Evolutionary conservation across 805 yeast genomes (phyloP).

Genomic region (Alloascoidea hylecoeti): DNA sequence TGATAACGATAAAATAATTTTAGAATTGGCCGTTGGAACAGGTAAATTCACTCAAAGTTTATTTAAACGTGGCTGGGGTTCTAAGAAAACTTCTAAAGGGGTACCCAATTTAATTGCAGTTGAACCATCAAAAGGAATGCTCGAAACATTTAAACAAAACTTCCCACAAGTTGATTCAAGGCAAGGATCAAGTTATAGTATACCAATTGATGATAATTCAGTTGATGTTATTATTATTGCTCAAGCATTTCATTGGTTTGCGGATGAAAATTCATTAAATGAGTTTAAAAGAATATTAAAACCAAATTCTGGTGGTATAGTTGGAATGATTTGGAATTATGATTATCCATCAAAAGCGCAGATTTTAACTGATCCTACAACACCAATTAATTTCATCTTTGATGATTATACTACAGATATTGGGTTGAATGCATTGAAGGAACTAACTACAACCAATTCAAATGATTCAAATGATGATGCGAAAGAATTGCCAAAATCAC

Average conservation of each 20-base stretch:
- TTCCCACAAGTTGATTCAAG: constrained; percentile 26
- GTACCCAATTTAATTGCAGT: constrained; percentile 26
- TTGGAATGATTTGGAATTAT: constrained; percentile 48
- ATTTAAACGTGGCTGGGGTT: constrained; percentile 19
- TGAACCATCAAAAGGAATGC: constrained; percentile 49
- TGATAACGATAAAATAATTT: constrained; percentile 15
- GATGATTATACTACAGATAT: not conserved
- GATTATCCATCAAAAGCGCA: constrained; percentile 19
- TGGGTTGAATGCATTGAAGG: not conserved
- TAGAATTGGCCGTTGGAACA: constrained; percentile 50
- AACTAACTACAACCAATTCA: too few species aligned
- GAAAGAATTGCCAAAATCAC: constrained; percentile 10
- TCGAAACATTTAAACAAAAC: constrained; percentile 26
- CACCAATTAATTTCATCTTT: constrained; percentile 1
- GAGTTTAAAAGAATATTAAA: constrained; percentile 39
- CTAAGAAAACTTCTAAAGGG: too few species aligned
- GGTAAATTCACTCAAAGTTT: constrained; percentile 44
- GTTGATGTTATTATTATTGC: constrained; percentile 39
- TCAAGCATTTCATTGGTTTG: constrained; percentile 58
- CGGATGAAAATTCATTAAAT: constrained; percentile 28
- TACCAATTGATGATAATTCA: constrained; percentile 29
- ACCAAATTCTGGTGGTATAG: constrained; percentile 28
- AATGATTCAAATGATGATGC: constrained; percentile 4
- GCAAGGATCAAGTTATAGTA: constrained; percentile 27
- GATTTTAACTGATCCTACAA: constrained; percentile 7